Conservation (phyloP, 495 filamentous ascomycete genomes). For the Lasiosphaeria miniovina region DNA sequence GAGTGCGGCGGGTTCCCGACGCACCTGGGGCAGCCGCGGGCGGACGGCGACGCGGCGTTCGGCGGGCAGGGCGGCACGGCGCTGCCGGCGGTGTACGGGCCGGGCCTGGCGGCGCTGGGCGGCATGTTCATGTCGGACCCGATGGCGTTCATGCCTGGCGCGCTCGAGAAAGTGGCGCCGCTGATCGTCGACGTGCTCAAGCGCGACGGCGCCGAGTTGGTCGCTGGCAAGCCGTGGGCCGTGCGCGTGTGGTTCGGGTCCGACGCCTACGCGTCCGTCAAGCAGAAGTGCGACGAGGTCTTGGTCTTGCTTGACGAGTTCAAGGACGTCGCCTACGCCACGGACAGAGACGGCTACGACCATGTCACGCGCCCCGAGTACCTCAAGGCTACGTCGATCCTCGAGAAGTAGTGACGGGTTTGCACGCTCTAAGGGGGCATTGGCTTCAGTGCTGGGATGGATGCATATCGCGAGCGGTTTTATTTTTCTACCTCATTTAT, state of each 20-base stretch:
- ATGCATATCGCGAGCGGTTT: too few species aligned
- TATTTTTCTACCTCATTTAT: too few species aligned
- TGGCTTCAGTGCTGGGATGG: not conserved
- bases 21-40: constrained; percentile 24
- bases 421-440: not conserved
- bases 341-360: constrained; percentile 19
- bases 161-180: constrained; percentile 30
- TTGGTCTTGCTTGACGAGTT: constrained; percentile 16
- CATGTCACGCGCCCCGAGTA: constrained; percentile 12
- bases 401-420: constrained; percentile 1
- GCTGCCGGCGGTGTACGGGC: constrained; percentile 14
- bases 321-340: constrained; percentile 20
- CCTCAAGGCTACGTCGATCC: constrained; percentile 13
- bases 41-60: not conserved
- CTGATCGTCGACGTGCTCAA: constrained; percentile 34
- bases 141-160: constrained; percentile 30
- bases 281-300: constrained; percentile 22
- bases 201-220: constrained; percentile 21
- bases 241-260: constrained; percentile 22
- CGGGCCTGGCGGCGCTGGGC: constrained; percentile 9
- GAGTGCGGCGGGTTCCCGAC: constrained; percentile 29
- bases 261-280: constrained; percentile 18
- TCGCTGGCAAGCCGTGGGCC: constrained; percentile 17
- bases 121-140: constrained; percentile 23
- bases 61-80: not conserved